phyloP scores from a whole-genome alignment of 139 green algal species.

The Chlorella sp. region DNA sequence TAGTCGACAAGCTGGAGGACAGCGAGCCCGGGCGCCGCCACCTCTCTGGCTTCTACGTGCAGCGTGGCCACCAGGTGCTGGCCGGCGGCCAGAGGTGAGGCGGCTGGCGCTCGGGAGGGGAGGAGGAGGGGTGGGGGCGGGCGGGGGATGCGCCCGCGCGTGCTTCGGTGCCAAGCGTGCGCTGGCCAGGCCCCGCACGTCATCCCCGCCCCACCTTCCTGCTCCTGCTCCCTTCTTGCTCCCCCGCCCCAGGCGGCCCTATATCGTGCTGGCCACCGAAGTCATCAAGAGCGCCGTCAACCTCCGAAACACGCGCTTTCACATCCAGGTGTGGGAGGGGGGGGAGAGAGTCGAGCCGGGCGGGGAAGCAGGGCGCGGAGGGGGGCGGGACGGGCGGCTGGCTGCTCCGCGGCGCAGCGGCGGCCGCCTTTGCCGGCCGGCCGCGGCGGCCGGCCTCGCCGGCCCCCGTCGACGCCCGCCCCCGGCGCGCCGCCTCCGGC shows the following conservation, averaged over 20 bases:
- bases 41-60: constrained; percentile 38
- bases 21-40: not conserved
- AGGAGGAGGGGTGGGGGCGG: not conserved
- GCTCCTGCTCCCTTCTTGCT: not conserved
- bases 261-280: not conserved
- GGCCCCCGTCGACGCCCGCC: not conserved
- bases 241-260: too few relatives aligned
- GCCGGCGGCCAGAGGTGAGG: not conserved
- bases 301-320: constrained; percentile 21
- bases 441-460: not conserved
- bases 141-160: not conserved
- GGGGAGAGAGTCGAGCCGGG: not conserved
- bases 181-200: too few relatives aligned
- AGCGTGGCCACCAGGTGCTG: constrained; percentile 5
- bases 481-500: not conserved
- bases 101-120: too few relatives aligned
- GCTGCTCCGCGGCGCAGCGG: not conserved
- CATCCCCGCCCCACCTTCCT: too few relatives aligned
- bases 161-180: too few relatives aligned
- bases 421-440: not conserved
- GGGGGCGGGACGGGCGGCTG: not conserved
- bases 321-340: not conserved
- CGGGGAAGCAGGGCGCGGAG: not conserved
- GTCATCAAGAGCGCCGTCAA: constrained; percentile 31
- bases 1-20: constrained; percentile 32